A percentile compares a stretch with the other conserved stretches of the same genome.
Evolutionary conservation across 208 protist species (phyloP).

Genomic region (Lotmaria passim): DNA sequence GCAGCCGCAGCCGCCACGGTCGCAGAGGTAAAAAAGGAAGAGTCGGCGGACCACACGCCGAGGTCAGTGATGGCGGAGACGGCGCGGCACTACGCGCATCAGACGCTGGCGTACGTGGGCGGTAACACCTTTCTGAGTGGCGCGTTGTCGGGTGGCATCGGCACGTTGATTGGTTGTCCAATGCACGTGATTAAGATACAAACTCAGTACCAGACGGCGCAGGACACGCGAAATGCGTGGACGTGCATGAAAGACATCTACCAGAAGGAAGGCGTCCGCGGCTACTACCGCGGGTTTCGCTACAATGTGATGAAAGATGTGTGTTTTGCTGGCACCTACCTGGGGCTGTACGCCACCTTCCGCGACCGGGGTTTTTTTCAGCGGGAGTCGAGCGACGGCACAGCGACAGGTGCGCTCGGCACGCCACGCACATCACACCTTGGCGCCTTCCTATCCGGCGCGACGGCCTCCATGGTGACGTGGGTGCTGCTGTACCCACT

Average conservation of each 20-base stretch:
- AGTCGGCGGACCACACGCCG: background rate
- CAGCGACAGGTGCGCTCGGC: background rate
- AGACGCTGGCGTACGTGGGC: slow-evolving; percentile 32
- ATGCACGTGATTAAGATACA: slow-evolving; percentile 92
- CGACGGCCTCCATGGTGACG: slow-evolving; percentile 67
- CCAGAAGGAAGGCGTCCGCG: slow-evolving; percentile 53
- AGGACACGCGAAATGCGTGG: slow-evolving; percentile 71
- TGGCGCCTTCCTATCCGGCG: slow-evolving; percentile 64
- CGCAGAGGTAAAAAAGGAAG: background rate
- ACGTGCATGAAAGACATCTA: slow-evolving; percentile 71
- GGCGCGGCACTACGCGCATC: background rate
- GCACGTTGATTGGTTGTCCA: slow-evolving; percentile 88
- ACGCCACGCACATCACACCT: slow-evolving; percentile 19
- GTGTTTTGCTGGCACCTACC: slow-evolving; percentile 75
- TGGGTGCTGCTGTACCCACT: slow-evolving; percentile 83
- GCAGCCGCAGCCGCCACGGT: background rate
- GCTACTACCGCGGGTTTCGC: slow-evolving; percentile 83
- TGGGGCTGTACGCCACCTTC: slow-evolving; percentile 73
- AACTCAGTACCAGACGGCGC: slow-evolving; percentile 71
- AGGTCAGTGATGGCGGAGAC: background rate
- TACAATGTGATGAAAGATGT: slow-evolving; percentile 80
- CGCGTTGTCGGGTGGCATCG: slow-evolving; percentile 73
- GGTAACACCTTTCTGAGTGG: slow-evolving; percentile 68
- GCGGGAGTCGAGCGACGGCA: background rate
- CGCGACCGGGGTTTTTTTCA: slow-evolving; percentile 20